Base-by-base conservation (phyloP, 169 alveolate species). In the Plasmodium knowlesi region DNA sequence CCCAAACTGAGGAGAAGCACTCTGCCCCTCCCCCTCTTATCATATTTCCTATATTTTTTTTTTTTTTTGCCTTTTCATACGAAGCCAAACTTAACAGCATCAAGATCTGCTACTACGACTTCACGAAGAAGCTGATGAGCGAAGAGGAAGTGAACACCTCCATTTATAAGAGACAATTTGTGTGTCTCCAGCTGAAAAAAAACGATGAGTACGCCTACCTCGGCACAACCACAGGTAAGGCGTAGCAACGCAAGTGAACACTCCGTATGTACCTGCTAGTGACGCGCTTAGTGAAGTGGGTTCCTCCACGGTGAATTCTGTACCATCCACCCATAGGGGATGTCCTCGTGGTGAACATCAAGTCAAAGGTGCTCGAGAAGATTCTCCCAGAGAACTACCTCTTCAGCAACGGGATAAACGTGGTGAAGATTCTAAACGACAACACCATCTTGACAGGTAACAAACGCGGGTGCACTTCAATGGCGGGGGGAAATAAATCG, bases 361-460 rank as follows among this genome's bases (percentile, higher is more conserved):
- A 89, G 32, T 78, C 89, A 16, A 89, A 79, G 73, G 89, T 89
- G 5, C 76, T 89, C 46, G 94, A 89, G 82, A 89, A 79, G 72
- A 89, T 89, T 4, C 67, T 89, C 19, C 94, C 94, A 3, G 94
- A 89, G 76, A 53, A 39, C 61, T 89, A 89, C 50, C 54, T 89
- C n/a, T 89, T 89, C 82, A 61, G 94, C 71, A 89, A 89, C 76
- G 94, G 94, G 43, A 79, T 89, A 54, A 89, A 89, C 34, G 94
- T 89, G 37, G 84, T 89, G 34, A 89, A 89, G 50, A 79, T 67
- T 25, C 39, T 89, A 41, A 85, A 46, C 32, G 94, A 89, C 67
- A 43, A 78, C 28, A 89, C 94, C 5, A 79, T 89, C 39, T 54
- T 89, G 72, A 89, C 94, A 43, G 94, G 94, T 89, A 22, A 34